Evolutionary conservation across 192 early-diverging fungal genomes (phyloP).

Genomic region (Coemansia sp.): DNA sequence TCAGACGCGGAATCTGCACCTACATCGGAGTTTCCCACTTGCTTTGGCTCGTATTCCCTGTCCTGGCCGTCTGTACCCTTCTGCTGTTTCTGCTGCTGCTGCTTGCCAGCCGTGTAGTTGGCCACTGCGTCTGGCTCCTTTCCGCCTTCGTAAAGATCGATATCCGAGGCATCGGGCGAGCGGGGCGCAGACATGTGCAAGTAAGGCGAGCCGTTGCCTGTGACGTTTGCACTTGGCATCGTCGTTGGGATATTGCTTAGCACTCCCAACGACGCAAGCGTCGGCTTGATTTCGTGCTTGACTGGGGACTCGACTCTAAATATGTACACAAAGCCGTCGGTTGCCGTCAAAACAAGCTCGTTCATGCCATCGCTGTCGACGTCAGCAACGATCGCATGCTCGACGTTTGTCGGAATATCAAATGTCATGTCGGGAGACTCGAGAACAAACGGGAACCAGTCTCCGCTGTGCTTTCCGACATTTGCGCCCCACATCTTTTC

Average conservation of each 20-base stretch:
- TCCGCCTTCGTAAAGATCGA: constrained; percentile 25
- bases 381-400: constrained; percentile 56
- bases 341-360: constrained; percentile 57
- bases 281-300: constrained; percentile 47
- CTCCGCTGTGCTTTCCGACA: constrained; percentile 54
- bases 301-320: constrained; percentile 44
- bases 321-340: constrained; percentile 59
- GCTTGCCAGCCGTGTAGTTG: background rate
- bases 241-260: constrained; percentile 50
- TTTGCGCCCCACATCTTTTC: constrained; percentile 57
- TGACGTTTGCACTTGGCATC: constrained; percentile 45
- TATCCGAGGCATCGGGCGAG: constrained; percentile 47
- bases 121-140: constrained; percentile 1
- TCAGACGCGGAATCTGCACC: constrained; percentile 14
- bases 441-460: constrained; percentile 56
- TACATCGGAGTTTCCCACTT: background rate
- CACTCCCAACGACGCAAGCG: constrained; percentile 33
- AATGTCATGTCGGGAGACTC: constrained; percentile 53
- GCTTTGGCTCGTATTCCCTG: background rate
- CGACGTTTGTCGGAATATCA: constrained; percentile 53
- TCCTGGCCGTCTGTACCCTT: background rate
- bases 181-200: constrained; percentile 57
- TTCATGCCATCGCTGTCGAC: constrained; percentile 55
- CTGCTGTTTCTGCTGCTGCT: background rate
- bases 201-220: constrained; percentile 49